phyloP scores from a whole-genome alignment of 2,329 filamentous ascomycete species.

The Aureobasidium sp. region DNA sequence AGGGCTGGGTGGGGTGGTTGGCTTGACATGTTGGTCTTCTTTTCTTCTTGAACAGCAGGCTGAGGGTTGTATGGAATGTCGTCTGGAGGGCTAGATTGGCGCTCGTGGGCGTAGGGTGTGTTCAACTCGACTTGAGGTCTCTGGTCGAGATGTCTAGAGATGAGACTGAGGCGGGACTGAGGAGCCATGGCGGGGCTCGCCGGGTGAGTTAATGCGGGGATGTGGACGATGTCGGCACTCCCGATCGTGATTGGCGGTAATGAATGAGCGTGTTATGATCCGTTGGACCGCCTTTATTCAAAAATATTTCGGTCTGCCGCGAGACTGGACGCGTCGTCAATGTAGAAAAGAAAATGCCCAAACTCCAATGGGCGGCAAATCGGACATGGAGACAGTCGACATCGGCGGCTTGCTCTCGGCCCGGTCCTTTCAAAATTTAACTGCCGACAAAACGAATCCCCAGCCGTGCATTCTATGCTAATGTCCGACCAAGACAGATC shows the following conservation, averaged over 20 bases:
- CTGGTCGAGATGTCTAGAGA: constrained; percentile 52
- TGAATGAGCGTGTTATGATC: background rate
- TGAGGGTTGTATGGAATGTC: constrained; percentile 38
- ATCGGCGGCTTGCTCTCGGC: constrained; percentile 1
- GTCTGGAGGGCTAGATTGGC: constrained; percentile 43
- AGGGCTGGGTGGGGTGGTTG: constrained; percentile 61
- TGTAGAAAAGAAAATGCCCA: background rate
- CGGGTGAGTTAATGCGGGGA: background rate
- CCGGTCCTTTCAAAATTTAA: background rate
- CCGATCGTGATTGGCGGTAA: background rate
- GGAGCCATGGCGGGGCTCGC: constrained; percentile 9
- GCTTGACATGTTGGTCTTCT: constrained; percentile 42
- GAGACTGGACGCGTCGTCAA: background rate
- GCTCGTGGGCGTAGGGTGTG: constrained; percentile 55
- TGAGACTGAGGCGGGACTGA: constrained; percentile 45
- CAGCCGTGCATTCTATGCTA: background rate
- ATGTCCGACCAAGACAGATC: background rate
- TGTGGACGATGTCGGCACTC: background rate
- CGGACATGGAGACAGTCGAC: constrained; percentile 1
- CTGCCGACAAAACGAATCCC: background rate
- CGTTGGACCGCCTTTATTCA: background rate
- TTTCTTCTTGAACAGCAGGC: constrained; percentile 20
- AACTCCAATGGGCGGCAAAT: constrained; percentile 4
- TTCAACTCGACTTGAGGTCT: constrained; percentile 50
- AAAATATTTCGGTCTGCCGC: background rate